phyloP scores from a whole-genome alignment of 2,329 filamentous ascomycete genomes.

The Plectosphaerella plurivora region DNA sequence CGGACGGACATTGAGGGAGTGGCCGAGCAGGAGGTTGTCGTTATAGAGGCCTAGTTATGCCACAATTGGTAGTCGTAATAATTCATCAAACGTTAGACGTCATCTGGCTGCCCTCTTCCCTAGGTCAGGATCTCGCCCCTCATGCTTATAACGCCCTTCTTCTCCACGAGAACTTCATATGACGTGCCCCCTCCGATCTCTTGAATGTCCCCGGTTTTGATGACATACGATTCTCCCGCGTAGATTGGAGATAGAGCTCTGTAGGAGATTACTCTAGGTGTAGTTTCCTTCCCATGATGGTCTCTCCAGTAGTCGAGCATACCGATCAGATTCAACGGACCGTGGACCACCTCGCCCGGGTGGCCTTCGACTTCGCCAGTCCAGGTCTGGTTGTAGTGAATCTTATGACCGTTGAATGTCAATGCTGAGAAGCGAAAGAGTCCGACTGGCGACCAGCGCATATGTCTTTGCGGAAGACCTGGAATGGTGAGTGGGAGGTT shows the following conservation, averaged over 20 bases:
- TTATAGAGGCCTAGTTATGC: too few species aligned
- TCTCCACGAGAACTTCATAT: slow-evolving; percentile 46
- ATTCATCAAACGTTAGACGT: too few species aligned
- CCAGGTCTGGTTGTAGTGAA: slow-evolving; percentile 73
- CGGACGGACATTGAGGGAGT: too few species aligned
- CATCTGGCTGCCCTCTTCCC: too few species aligned
- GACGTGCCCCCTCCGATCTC: slow-evolving; percentile 24
- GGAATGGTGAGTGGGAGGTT: neutral
- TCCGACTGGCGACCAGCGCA: slow-evolving; percentile 40
- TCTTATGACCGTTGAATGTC: slow-evolving; percentile 82
- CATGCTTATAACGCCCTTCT: slow-evolving; percentile 28
- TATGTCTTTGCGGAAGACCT: slow-evolving; percentile 20
- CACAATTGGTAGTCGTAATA: too few species aligned
- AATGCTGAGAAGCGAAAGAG: slow-evolving; percentile 81
- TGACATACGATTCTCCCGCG: slow-evolving; percentile 57
- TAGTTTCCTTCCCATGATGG: slow-evolving; percentile 17
- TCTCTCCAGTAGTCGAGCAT: slow-evolving; percentile 69
- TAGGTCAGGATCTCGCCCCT: slow-evolving; percentile 18
- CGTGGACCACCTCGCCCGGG: slow-evolving; percentile 72
- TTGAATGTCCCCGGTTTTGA: slow-evolving; percentile 47
- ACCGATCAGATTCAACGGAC: slow-evolving; percentile 69
- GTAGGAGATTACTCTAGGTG: slow-evolving; percentile 49
- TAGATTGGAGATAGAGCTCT: slow-evolving; percentile 67
- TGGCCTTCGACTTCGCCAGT: slow-evolving; percentile 64
- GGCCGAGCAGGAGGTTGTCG: too few species aligned